Evolutionary conservation across 2,329 filamentous ascomycete genomes (phyloP), one percentile per base, ranked within the genome.

Genomic region (Pestalotiopsis sp.): DNA sequence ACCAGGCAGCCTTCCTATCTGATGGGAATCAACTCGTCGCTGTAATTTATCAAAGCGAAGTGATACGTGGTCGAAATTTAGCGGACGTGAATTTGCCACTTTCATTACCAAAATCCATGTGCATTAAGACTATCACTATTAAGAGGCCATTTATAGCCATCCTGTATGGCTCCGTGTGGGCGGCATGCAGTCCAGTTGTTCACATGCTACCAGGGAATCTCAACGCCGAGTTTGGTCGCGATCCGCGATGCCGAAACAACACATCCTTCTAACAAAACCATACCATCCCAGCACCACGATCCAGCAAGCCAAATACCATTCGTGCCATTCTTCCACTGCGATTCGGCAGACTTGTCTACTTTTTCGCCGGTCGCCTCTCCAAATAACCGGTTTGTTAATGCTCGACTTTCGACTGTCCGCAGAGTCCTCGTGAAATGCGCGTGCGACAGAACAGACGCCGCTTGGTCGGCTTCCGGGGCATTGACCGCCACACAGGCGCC

Each of bases 221-320:
- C 72, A 4, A 90, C 84, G 6, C 79, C 85, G 72, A 90, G 83
- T 13, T 82, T 83, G n/a, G 78, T 72, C 0, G 87, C 88, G 59
- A 90, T 80, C 41, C 83, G 80, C 82, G 87, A 86, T 1, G 88
- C 87, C 7, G 87, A 90, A 2, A 87, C 81, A 3, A 90, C 80
- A 67, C 88, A 91, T 1, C 89, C 89, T 74, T 90, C 88, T 3
- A 90, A 75, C 17, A 90, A 72, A 1, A 90, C 87, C 87, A 90
- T 87, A 2, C 88, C 88, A 75, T 90, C 88, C 88, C 88, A 90
- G 72, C 87, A 90, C 89, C 88, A 90, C 0, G 86, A 86, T 5
- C 88, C 88, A 0, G 83, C 81, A 13, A 90, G 73, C 82, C 84
- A 90, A 0, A 90, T 83, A 56, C 83, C 82, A 7, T 83, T 81